Percentiles rank a stretch among this genome's conserved stretches.
Evolutionary conservation across 352 stramenopile genomes (phyloP).

Genomic region (Thraustotheca clavata): DNA sequence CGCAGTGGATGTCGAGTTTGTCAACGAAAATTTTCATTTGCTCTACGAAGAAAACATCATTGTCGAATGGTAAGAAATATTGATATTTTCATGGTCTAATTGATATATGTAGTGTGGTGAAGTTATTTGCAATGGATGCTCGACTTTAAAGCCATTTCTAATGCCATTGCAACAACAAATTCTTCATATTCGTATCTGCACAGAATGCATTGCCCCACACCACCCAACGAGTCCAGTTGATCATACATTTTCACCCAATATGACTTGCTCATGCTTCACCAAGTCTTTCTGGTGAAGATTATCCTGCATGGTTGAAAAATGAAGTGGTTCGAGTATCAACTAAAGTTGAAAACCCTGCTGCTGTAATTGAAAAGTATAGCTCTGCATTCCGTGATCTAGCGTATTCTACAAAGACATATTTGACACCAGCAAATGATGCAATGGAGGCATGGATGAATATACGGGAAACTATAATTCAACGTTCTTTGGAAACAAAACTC

Average conservation of each 20-base stretch:
- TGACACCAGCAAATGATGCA: neutral
- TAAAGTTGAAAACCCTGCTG: neutral
- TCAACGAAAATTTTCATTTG: neutral
- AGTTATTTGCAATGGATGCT: constrained; percentile 2
- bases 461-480: neutral
- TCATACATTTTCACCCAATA: neutral
- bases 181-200: neutral
- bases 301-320: neutral
- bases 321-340: neutral
- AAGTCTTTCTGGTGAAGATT: neutral
- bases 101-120: neutral
- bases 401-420: neutral
- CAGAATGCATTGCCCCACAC: neutral
- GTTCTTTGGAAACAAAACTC: neutral
- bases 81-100: neutral
- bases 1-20: neutral
- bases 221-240: neutral
- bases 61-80: neutral
- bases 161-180: neutral
- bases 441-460: neutral
- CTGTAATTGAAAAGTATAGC: neutral
- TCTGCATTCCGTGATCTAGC: neutral
- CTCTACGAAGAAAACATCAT: neutral
- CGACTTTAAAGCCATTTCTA: neutral
- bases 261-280: neutral